Evolutionary conservation across 1,139 yeast species (phyloP), one percentile per base, ranked within the genome.

Genomic region (Diutina ranongensis): DNA sequence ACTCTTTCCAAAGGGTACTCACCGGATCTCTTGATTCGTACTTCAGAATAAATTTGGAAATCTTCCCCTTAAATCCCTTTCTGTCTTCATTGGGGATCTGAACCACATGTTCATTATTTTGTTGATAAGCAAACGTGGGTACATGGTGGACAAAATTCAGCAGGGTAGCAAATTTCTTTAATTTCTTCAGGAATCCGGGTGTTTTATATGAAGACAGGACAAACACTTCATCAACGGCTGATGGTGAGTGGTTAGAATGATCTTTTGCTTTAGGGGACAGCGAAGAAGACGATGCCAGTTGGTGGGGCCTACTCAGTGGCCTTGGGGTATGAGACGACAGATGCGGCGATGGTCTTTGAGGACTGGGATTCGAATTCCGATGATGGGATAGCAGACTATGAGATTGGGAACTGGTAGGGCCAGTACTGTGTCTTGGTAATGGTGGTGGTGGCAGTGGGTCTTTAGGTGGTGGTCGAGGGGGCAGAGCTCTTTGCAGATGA

Each of bases 141-240:
- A n/a, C n/a, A 10, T 20, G 12, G 31, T 27, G 8, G 13, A 5
- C 7, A 31, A 31, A 31, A 12, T 31, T 31, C 34, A 31, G 34
- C 34, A 31, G 34, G 34, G 34, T n/a, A 15, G 42, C 42, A 38
- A 38, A 25, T 32, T 38, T 38, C 21, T 38, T 38, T 3, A 38
- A 25, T 32, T 38, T 38, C 16, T 38, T 25, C 13, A 25, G 20
- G 8, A 38, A 25, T 3, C 42, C 42, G n/a, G 42, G 42, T 9
- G 42, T 16, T 16, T 38, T 38, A 10, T 38, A 38, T 3, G 16
- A n/a, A 3, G 20, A 16, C 42, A 38, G 42, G 8, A 38, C 42
- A 25, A 38, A 38, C 19, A 38, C 42, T 7, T 38, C 42, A 15
- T 38, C 42, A n/a, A 25, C 42, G 13, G 33, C 28, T 25, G 28